phyloP scores from a whole-genome alignment of 148 eudicot genomes.

The Amaranthus hypochondriacus region DNA sequence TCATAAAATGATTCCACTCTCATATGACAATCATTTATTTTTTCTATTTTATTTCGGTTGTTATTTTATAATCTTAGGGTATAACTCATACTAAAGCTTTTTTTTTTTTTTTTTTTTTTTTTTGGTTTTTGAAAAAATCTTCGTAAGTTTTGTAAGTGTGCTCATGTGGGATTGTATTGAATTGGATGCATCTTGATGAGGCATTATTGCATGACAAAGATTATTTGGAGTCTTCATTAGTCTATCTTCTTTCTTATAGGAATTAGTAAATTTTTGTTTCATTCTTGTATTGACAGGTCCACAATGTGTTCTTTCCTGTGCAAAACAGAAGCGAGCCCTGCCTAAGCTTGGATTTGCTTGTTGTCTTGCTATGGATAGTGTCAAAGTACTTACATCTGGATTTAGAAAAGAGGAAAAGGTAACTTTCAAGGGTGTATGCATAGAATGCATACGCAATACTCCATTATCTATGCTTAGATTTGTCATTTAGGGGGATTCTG shows the following conservation, averaged over 20 bases:
- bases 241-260: not conserved
- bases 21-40: not conserved
- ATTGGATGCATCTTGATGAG: not conserved
- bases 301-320: constrained; percentile 87
- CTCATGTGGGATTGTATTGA: not conserved
- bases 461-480: not conserved
- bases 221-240: not conserved
- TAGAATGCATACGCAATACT: not conserved
- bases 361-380: constrained; percentile 97
- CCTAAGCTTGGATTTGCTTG: constrained; percentile 83
- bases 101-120: too few relatives aligned
- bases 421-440: constrained; percentile 22
- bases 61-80: not conserved
- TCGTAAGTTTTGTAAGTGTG: not conserved
- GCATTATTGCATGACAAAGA: not conserved
- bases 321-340: constrained; percentile 73
- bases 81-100: not conserved
- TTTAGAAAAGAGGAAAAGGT: constrained; percentile 82
- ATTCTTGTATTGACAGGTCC: constrained; percentile 56
- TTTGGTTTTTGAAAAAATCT: not conserved
- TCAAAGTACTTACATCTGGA: constrained; percentile 82
- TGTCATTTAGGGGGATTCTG: not conserved
- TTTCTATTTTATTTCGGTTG: not conserved
- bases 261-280: not conserved
- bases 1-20: not conserved